Percentiles rank a stretch among this genome's conserved stretches.
Evolutionary conservation across 2,329 filamentous ascomycete genomes (phyloP).

Genomic region (Metarhizium anisopliae): DNA sequence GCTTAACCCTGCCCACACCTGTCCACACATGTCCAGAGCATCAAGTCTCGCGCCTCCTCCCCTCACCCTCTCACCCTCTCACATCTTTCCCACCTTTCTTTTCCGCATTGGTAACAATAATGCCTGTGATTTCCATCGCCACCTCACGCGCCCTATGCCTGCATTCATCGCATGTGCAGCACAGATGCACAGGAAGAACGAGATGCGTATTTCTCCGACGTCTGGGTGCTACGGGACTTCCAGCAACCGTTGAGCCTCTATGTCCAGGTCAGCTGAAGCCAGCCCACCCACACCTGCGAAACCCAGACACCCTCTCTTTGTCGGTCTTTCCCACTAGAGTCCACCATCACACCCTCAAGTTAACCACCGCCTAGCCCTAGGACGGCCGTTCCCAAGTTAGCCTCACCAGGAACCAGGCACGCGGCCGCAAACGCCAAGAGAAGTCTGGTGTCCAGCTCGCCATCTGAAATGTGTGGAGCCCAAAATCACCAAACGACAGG

Average conservation of each 20-base stretch:
- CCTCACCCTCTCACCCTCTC: neutral
- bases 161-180: neutral
- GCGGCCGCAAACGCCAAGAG: neutral
- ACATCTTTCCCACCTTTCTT: neutral
- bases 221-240: too few species aligned
- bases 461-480: neutral
- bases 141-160: neutral
- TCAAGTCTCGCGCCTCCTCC: neutral
- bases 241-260: neutral
- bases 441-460: neutral
- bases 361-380: too few species aligned
- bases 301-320: neutral
- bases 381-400: too few species aligned
- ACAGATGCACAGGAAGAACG: neutral
- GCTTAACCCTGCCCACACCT: neutral
- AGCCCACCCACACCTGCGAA: neutral
- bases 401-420: neutral
- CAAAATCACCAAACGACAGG: neutral
- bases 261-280: neutral
- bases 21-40: neutral
- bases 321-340: neutral
- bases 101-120: too few species aligned
- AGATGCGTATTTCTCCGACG: neutral
- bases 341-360: neutral
- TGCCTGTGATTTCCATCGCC: too few species aligned